These are phyloP conservation scores for Apiospora arundinis DNA, from an alignment of 2,329 filamentous ascomycete genomes.

Conservation along the genomic window DNA sequence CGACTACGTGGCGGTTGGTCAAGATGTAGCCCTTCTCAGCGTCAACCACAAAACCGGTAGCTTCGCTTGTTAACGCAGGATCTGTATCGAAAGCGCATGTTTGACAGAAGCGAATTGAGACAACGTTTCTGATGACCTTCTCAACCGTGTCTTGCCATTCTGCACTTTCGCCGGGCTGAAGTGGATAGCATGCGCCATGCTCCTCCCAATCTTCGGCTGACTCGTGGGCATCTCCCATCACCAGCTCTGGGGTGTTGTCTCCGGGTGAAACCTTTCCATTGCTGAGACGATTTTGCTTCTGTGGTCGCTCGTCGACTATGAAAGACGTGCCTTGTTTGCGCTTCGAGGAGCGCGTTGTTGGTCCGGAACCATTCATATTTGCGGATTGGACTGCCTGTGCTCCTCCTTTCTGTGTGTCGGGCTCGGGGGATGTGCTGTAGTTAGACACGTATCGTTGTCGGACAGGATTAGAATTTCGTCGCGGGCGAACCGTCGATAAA, in stretches of 20 bases:
- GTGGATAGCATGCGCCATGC: conserved; percentile 45
- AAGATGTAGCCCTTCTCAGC: conserved; percentile 88
- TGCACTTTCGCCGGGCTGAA: conserved; percentile 63
- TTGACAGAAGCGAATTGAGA: conserved; percentile 99
- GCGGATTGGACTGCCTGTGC: neutral
- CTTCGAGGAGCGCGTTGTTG: conserved; percentile 20
- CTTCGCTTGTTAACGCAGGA: conserved; percentile 88
- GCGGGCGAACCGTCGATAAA: neutral
- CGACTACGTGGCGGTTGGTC: conserved; percentile 92
- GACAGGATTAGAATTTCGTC: neutral
- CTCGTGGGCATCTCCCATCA: conserved; percentile 35
- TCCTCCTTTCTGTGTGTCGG: neutral
- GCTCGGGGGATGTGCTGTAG: neutral
- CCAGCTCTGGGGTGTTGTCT: conserved; percentile 55
- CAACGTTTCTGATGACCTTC: conserved; percentile 90
- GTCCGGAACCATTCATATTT: conserved; percentile 18
- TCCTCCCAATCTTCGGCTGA: conserved; percentile 51
- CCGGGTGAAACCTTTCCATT: conserved; percentile 58
- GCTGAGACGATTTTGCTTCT: conserved; percentile 50
- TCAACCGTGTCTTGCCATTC: conserved; percentile 98
- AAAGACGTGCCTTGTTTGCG: conserved; percentile 37
- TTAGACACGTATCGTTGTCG: neutral
- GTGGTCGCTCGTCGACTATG: conserved; percentile 48
- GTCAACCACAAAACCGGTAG: conserved; percentile 97
- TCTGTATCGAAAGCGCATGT: conserved; percentile 99